These are phyloP conservation scores for Periglandula ipomoeae DNA, from an alignment of 2,329 filamentous ascomycete species.

Conservation along the genomic window DNA sequence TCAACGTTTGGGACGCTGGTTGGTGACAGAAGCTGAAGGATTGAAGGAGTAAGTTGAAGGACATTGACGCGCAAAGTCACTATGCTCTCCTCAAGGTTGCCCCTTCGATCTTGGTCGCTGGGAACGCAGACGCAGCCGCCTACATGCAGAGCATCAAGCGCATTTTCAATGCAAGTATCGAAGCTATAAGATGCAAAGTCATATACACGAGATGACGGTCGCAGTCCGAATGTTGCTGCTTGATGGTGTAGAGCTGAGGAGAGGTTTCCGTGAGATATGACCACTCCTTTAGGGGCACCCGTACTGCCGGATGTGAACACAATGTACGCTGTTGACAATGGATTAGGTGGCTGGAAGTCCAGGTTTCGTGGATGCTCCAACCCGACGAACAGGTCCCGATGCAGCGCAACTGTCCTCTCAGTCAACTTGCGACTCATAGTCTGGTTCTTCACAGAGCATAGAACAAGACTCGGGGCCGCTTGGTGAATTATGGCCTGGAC, in stretches of 20 bases:
- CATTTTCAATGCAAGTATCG: constrained; percentile 3
- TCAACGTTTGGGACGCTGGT: too few species aligned
- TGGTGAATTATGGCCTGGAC: constrained; percentile 8
- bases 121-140: constrained; percentile 8
- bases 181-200: constrained; percentile 8
- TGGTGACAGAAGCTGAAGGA: too few species aligned
- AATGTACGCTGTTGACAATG: background rate
- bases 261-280: constrained; percentile 7
- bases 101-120: background rate
- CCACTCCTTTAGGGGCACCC: constrained; percentile 12
- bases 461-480: constrained; percentile 1
- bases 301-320: constrained; percentile 14
- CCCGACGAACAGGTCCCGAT: too few species aligned
- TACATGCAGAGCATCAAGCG: constrained; percentile 1
- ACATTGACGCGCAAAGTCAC: too few species aligned
- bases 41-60: too few species aligned
- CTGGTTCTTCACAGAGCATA: constrained; percentile 1
- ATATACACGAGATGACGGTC: background rate
- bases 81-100: constrained; percentile 1
- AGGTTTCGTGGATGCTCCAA: background rate
- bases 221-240: background rate
- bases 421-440: background rate
- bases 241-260: constrained; percentile 5
- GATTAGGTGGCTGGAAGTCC: background rate
- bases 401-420: background rate